phyloP scores from a whole-genome alignment of 106 monocot species.

The Allium cepa region DNA sequence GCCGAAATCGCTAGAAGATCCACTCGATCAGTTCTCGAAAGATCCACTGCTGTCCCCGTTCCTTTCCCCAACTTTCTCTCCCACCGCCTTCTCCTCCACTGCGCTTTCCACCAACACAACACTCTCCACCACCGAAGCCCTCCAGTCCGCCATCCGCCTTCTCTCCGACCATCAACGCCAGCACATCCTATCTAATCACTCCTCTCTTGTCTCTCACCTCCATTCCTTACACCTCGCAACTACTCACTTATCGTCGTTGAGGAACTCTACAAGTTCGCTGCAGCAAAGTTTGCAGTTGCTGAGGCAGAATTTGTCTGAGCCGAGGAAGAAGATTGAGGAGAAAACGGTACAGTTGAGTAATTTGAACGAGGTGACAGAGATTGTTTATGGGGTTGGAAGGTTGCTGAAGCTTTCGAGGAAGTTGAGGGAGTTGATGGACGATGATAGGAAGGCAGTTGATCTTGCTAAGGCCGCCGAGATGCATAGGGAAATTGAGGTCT shows the following conservation, averaged over 20 bases:
- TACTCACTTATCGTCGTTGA: conserved; percentile 53
- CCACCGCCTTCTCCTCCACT: conserved; percentile 72
- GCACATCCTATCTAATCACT: conserved; percentile 69
- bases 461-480: conserved; percentile 90
- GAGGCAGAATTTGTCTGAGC: conserved; percentile 53
- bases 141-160: conserved; percentile 67
- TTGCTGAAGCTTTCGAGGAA: conserved; percentile 50
- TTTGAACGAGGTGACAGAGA: conserved; percentile 62
- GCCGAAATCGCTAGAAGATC: neutral
- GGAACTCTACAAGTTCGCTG: conserved; percentile 37
- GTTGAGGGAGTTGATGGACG: conserved; percentile 37
- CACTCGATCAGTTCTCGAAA: conserved; percentile 61
- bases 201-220: conserved; percentile 59
- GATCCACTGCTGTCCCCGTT: conserved; percentile 91
- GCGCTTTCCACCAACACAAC: conserved; percentile 79
- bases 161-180: conserved; percentile 66
- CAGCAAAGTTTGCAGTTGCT: conserved; percentile 43
- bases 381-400: conserved; percentile 46
- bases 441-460: conserved; percentile 25
- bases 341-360: conserved; percentile 73
- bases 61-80: conserved; percentile 77
- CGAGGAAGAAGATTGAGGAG: conserved; percentile 29
- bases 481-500: conserved; percentile 63
- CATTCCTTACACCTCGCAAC: conserved; percentile 49
- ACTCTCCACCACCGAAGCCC: conserved; percentile 67